A percentile compares a stretch with the other conserved stretches of the same genome.
Evolutionary conservation across 139 green algal genomes (phyloP).

Genomic region (Chlamydomonas sphaeroides): DNA sequence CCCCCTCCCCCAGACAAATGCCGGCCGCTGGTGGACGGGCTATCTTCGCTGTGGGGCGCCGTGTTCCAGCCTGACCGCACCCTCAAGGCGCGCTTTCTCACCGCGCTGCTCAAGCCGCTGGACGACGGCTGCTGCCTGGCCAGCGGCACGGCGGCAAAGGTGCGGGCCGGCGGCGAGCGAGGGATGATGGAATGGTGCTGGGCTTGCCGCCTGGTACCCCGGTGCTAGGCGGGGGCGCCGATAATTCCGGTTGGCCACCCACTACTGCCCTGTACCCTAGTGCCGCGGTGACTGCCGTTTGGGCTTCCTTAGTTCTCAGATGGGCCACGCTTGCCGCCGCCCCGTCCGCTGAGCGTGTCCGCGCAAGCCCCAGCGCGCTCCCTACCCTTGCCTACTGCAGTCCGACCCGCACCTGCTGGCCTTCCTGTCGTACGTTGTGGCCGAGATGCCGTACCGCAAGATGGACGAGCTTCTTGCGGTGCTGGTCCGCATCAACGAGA

Average conservation of each 20-base stretch:
- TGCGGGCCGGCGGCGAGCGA: too few species aligned
- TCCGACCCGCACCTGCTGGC: conserved; percentile 52
- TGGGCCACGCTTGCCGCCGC: too few species aligned
- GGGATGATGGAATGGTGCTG: too few species aligned
- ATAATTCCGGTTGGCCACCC: too few species aligned
- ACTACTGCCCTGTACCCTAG: too few species aligned
- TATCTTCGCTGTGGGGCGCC: conserved; percentile 57
- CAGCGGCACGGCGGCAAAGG: conserved; percentile 6
- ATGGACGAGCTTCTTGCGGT: conserved; percentile 78
- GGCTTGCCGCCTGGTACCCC: too few species aligned
- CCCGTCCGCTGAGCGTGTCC: too few species aligned
- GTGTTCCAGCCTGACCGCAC: conserved; percentile 52
- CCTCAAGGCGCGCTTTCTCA: conserved; percentile 55
- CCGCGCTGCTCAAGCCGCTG: conserved; percentile 60
- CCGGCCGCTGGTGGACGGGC: conserved; percentile 43
- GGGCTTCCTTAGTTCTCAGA: too few species aligned
- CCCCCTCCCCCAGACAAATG: conserved; percentile 33
- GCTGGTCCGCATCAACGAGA: conserved; percentile 66
- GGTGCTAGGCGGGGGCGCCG: too few species aligned
- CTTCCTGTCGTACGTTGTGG: conserved; percentile 65
- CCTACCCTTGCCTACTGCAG: neutral
- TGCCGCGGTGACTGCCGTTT: too few species aligned
- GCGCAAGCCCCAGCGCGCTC: too few species aligned
- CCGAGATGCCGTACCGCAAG: conserved; percentile 64
- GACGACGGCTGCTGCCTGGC: conserved; percentile 47